Evolutionary conservation across 2,329 filamentous ascomycete species (phyloP).

Genomic region (Trichoderma citrinoviride): DNA sequence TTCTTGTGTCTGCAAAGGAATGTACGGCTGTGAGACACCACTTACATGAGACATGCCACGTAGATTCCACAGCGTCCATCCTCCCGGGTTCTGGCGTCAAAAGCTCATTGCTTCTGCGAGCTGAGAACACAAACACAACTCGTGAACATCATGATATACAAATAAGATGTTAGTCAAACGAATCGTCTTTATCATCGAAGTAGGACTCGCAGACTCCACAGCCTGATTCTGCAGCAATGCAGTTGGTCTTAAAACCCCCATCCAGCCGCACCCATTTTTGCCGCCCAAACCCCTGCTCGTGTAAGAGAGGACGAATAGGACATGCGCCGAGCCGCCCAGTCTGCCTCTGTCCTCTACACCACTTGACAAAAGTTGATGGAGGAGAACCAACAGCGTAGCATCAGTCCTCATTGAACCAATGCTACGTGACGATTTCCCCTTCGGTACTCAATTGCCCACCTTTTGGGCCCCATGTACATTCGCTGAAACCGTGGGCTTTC

Average conservation of each 20-base stretch:
- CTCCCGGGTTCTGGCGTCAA: background rate
- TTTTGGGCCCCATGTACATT: conserved; percentile 6
- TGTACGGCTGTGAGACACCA: background rate
- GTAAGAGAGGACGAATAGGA: conserved; percentile 10
- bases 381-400: background rate
- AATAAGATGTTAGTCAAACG: too few relatives aligned
- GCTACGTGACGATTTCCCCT: background rate
- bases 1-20: background rate
- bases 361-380: background rate
- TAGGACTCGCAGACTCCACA: background rate
- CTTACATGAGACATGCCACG: background rate
- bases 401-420: conserved; percentile 1
- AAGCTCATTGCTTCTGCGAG: background rate
- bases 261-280: background rate
- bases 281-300: conserved; percentile 5
- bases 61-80: background rate
- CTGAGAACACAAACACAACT: background rate
- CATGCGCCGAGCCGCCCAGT: conserved; percentile 12
- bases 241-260: background rate
- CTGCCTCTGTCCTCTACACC: background rate
- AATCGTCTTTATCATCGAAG: too few relatives aligned
- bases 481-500: background rate
- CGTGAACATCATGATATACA: background rate
- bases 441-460: background rate
- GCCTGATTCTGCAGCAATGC: background rate